A percentile compares a stretch with the other conserved stretches of the same genome.
Evolutionary conservation across 495 filamentous ascomycete genomes (phyloP).

Genomic region (Lichenothelia convexa): DNA sequence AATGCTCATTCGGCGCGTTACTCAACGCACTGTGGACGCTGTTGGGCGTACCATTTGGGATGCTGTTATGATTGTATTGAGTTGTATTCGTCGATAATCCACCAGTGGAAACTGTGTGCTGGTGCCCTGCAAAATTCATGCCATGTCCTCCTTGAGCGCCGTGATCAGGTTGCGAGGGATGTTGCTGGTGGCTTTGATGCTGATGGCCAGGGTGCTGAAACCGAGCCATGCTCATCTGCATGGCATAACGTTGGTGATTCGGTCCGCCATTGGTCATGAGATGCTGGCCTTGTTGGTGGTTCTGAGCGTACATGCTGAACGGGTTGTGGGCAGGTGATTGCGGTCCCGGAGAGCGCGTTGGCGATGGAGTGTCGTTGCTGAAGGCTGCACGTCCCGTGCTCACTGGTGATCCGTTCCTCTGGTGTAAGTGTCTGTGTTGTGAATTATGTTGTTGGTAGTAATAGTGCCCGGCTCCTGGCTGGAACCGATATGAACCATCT

Average conservation of each 20-base stretch:
- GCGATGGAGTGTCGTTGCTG: slow-evolving; percentile 43
- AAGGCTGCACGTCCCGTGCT: slow-evolving; percentile 23
- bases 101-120: slow-evolving; percentile 64
- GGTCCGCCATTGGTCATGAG: slow-evolving; percentile 56
- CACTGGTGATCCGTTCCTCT: slow-evolving; percentile 39
- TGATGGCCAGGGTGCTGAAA: slow-evolving; percentile 25
- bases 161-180: slow-evolving; percentile 65
- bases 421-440: slow-evolving; percentile 28
- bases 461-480: slow-evolving; percentile 49
- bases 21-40: slow-evolving; percentile 37
- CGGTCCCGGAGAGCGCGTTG: slow-evolving; percentile 50
- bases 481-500: slow-evolving; percentile 66
- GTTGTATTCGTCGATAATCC: slow-evolving; percentile 56
- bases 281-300: slow-evolving; percentile 66
- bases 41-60: slow-evolving; percentile 55
- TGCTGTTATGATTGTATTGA: slow-evolving; percentile 48
- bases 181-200: slow-evolving; percentile 40
- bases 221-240: slow-evolving; percentile 47
- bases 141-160: slow-evolving; percentile 29
- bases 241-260: slow-evolving; percentile 40
- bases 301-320: slow-evolving; percentile 68
- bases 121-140: slow-evolving; percentile 37
- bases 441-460: slow-evolving; percentile 38
- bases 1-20: slow-evolving; percentile 60
- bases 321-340: slow-evolving; percentile 44